Evolutionary conservation across 2,329 filamentous ascomycete species (phyloP).

Genomic region (Exophiala oligosperma): DNA sequence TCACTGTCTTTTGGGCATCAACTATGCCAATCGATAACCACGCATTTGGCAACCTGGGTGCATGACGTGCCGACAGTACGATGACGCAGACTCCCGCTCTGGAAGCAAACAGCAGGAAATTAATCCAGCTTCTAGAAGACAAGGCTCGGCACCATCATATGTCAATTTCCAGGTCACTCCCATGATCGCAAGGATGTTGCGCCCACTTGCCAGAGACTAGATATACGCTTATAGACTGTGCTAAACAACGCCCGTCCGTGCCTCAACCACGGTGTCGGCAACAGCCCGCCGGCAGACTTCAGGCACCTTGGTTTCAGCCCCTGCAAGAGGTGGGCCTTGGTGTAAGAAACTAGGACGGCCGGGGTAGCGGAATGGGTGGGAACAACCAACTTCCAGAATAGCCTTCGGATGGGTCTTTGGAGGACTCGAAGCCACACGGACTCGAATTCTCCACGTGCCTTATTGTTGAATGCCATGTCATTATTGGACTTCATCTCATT

Average conservation of each 20-base stretch:
- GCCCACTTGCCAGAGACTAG: slow-evolving; percentile 8
- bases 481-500: slow-evolving; percentile 9
- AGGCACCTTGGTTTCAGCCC: slow-evolving; percentile 26
- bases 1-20: slow-evolving; percentile 18
- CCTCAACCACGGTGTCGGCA: slow-evolving; percentile 20
- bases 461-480: slow-evolving; percentile 18
- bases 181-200: slow-evolving; percentile 11
- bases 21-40: not conserved
- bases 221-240: slow-evolving; percentile 4
- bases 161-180: slow-evolving; percentile 7
- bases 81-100: not conserved
- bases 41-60: not conserved
- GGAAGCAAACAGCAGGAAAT: slow-evolving; percentile 11
- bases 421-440: slow-evolving; percentile 8
- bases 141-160: slow-evolving; percentile 5
- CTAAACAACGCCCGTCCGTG: slow-evolving; percentile 16
- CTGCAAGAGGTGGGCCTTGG: slow-evolving; percentile 14
- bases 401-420: slow-evolving; percentile 8
- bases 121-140: slow-evolving; percentile 22
- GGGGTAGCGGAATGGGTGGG: slow-evolving; percentile 20
- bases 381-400: slow-evolving; percentile 22
- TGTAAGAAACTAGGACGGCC: slow-evolving; percentile 23
- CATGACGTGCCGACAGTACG: slow-evolving; percentile 3
- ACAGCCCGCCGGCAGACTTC: slow-evolving; percentile 15
- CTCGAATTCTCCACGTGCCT: slow-evolving; percentile 19